These are phyloP conservation scores for Hypericum androsaemum DNA, from an alignment of 345 rosid genomes.

Conservation along the genomic window DNA sequence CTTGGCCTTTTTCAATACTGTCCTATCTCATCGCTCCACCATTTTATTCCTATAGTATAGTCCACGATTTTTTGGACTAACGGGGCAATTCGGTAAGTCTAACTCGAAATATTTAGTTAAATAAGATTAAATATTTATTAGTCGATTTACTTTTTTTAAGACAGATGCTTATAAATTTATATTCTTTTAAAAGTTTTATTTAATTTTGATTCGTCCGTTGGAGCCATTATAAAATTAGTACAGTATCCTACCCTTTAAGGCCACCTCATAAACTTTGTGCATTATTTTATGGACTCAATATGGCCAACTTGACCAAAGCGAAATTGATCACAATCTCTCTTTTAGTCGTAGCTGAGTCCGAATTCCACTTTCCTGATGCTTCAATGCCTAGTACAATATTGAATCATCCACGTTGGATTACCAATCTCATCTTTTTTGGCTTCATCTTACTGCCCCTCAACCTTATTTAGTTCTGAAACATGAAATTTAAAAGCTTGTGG, in stretches of 20 bases:
- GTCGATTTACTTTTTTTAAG: too few relatives aligned
- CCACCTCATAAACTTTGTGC: too few relatives aligned
- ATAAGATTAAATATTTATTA: too few relatives aligned
- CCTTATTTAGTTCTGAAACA: too few relatives aligned
- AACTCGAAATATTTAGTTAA: too few relatives aligned
- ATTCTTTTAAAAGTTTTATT: background rate
- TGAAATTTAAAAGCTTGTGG: too few relatives aligned
- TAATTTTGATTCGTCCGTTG: constrained; percentile 5
- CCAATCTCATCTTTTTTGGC: constrained; percentile 6
- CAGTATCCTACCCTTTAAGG: too few relatives aligned
- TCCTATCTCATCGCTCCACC: constrained; percentile 11
- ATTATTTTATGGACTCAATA: background rate
- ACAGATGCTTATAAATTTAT: too few relatives aligned
- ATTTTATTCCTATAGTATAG: background rate
- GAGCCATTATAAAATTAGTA: too few relatives aligned
- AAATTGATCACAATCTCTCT: constrained; percentile 13
- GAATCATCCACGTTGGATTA: constrained; percentile 24
- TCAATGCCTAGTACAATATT: constrained; percentile 19
- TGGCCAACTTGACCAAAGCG: constrained; percentile 36
- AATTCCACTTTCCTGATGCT: constrained; percentile 42
- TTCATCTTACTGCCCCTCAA: background rate
- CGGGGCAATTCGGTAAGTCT: background rate
- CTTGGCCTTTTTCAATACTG: constrained; percentile 15
- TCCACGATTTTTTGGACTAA: background rate
- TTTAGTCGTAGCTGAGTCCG: constrained; percentile 43